Evolutionary conservation across 106 monocot species (phyloP).

Genomic region (Acanthochlamys bracteata): DNA sequence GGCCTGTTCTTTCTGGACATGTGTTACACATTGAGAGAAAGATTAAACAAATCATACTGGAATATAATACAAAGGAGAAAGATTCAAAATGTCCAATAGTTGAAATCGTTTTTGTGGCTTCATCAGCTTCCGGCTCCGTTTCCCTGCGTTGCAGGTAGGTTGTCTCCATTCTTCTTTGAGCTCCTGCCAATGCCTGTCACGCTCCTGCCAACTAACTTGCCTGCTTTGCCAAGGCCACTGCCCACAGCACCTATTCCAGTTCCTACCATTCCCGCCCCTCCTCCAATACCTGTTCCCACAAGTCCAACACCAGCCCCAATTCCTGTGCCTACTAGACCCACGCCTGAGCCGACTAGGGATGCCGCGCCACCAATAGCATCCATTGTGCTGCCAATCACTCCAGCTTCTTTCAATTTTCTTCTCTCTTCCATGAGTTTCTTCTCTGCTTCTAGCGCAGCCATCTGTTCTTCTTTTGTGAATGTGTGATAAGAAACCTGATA

Average conservation of each 20-base stretch:
- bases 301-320: slow-evolving; percentile 32
- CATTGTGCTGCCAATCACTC: slow-evolving; percentile 79
- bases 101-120: no score
- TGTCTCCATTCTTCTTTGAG: slow-evolving; percentile 34
- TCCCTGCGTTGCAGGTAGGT: neutral
- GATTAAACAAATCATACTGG: no score
- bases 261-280: slow-evolving; percentile 37
- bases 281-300: slow-evolving; percentile 49
- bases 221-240: slow-evolving; percentile 62
- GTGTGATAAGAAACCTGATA: slow-evolving; percentile 64
- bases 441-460: slow-evolving; percentile 53
- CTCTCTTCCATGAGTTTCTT: slow-evolving; percentile 61
- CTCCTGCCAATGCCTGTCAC: slow-evolving; percentile 35
- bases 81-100: no score
- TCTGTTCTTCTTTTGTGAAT: slow-evolving; percentile 71
- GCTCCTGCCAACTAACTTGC: slow-evolving; percentile 65
- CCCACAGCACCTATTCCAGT: slow-evolving; percentile 46
- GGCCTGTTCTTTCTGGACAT: no score
- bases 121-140: no score
- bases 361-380: slow-evolving; percentile 76
- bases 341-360: slow-evolving; percentile 48
- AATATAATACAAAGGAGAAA: no score
- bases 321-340: slow-evolving; percentile 51
- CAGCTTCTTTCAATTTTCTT: slow-evolving; percentile 69
- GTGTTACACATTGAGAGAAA: no score